Conservation (phyloP, 1,139 yeast genomes). For the Trichomonascaceae sp. region DNA sequence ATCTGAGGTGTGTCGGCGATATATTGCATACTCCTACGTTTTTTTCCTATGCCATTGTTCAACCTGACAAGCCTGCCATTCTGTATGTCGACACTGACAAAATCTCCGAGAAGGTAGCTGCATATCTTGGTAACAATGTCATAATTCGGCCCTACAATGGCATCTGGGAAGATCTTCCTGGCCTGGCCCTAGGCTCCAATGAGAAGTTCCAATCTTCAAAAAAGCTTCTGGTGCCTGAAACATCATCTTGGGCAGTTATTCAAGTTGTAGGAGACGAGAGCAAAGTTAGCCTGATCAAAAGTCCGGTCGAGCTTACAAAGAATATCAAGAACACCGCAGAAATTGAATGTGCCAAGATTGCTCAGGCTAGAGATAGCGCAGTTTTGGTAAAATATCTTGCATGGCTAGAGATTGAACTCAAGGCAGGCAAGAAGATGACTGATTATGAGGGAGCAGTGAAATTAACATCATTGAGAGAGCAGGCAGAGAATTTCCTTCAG, state of each 20-base stretch:
- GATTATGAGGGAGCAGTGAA: constrained; percentile 78
- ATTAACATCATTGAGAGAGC: constrained; percentile 52
- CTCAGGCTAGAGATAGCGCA: constrained; percentile 84
- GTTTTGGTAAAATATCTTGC: constrained; percentile 74
- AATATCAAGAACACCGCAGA: constrained; percentile 72
- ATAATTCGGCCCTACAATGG: constrained; percentile 31
- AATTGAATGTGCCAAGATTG: constrained; percentile 63
- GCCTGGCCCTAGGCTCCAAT: constrained; percentile 29
- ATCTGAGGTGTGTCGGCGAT: constrained; percentile 70
- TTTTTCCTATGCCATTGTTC: constrained; percentile 66
- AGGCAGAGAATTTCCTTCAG: constrained; percentile 57
- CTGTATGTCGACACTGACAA: constrained; percentile 71
- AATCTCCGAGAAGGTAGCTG: constrained; percentile 40
- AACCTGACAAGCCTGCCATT: constrained; percentile 34
- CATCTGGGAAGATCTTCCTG: constrained; percentile 31
- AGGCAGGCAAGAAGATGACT: constrained; percentile 51
- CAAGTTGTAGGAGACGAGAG: constrained; percentile 40
- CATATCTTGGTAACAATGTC: constrained; percentile 27
- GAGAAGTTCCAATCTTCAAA: constrained; percentile 13
- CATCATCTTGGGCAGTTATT: constrained; percentile 77
- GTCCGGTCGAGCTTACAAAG: constrained; percentile 62
- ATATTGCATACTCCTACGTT: constrained; percentile 90
- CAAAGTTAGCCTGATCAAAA: constrained; percentile 46
- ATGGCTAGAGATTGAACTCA: constrained; percentile 72
- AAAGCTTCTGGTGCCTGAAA: constrained; percentile 55